Percentiles rank a stretch among this genome's conserved stretches.
Evolutionary conservation across 2,329 filamentous ascomycete genomes (phyloP).

Genomic region (Penicillium sp.): DNA sequence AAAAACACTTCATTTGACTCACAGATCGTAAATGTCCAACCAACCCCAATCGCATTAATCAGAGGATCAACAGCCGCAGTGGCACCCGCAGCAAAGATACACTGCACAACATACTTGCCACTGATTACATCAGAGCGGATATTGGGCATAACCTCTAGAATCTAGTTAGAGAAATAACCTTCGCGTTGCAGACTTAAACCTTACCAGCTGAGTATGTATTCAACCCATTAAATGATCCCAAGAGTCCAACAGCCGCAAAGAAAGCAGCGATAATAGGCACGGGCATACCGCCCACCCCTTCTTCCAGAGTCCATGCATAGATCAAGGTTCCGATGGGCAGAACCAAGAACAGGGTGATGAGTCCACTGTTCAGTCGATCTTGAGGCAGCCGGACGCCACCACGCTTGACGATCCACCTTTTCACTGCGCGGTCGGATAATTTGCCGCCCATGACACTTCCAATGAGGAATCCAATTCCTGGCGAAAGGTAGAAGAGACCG

Average conservation of each 20-base stretch:
- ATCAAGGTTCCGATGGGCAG: constrained; percentile 64
- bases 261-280: constrained; percentile 70
- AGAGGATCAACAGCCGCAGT: constrained; percentile 71
- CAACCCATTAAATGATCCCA: constrained; percentile 71
- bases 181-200: not conserved
- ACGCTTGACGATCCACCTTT: constrained; percentile 60
- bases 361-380: constrained; percentile 62
- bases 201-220: constrained; percentile 63
- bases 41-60: constrained; percentile 70
- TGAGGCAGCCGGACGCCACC: constrained; percentile 64
- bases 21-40: constrained; percentile 75
- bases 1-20: constrained; percentile 28
- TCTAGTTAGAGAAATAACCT: not conserved
- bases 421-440: constrained; percentile 66
- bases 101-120: constrained; percentile 76
- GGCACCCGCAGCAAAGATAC: constrained; percentile 69
- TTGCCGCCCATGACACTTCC: constrained; percentile 69
- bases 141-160: constrained; percentile 43
- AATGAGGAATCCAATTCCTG: constrained; percentile 66
- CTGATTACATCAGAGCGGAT: constrained; percentile 70
- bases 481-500: constrained; percentile 73
- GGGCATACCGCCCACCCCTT: constrained; percentile 54
- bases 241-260: constrained; percentile 67
- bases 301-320: constrained; percentile 66
- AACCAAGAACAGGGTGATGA: constrained; percentile 57